Base-by-base conservation (phyloP, 495 filamentous ascomycete species). In the Parmelia sp. region DNA sequence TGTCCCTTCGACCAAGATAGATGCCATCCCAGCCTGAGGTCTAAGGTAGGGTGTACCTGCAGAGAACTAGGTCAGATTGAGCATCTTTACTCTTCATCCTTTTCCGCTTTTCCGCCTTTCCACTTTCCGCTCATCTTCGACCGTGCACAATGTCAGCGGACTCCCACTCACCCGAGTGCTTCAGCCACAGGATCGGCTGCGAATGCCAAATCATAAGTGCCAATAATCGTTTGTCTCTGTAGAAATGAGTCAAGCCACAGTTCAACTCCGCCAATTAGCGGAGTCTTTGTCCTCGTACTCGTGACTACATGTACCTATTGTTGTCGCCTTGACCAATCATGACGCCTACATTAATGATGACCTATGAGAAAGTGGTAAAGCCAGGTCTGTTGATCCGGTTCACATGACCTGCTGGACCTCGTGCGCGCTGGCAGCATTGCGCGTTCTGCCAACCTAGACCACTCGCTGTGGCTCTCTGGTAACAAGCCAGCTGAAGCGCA, bases 401-500 rank as follows among this genome's bases (percentile, higher is more conserved):
- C 51, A 55, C 51, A 55, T 55, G 51, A 55, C 17, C 29, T 55
- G 31, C 17, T 25, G 15, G 12, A 31, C 19, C 27, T 31, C 25
- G 25, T 19, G 27, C 2, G 4, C 23, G 25, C 27, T 21, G 9
- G n/a, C 5, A 21, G 45, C 9, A 59, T 64, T 64, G 56, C 62
- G 62, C 35, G 62, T 56, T 57, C 56, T n/a, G n/a, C n/a, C n/a
- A n/a, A n/a, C n/a, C n/a, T n/a, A n/a, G n/a, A n/a, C n/a, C n/a
- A n/a, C n/a, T 15, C 23, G 25, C 37, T 40, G 7, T 29, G 29
- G 6, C 21, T 10, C 14, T 9, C 12, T 4, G 8, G 39, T 47
- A 57, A 23, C 61, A 40, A 37, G 53, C 42, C 55, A 63, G 61
- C 61, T 63, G 61, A 63, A 63, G 29, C 12, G 53, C n/a, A 19